Evolutionary conservation across 306 rosid species (phyloP).

Genomic region (Cicer cuneatum): DNA sequence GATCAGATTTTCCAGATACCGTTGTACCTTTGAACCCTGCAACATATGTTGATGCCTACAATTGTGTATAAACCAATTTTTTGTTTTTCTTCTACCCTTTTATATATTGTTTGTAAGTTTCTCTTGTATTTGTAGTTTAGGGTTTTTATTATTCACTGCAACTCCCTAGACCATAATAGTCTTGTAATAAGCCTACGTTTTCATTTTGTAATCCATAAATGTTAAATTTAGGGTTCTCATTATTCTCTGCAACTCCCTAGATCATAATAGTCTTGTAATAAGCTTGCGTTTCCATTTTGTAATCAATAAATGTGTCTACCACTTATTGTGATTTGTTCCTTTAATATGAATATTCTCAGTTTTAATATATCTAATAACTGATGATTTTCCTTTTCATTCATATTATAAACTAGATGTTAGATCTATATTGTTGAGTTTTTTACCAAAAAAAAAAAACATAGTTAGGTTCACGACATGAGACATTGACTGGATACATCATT

Average conservation of each 20-base stretch:
- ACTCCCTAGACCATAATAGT: constrained; percentile 55
- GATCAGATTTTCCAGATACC: constrained; percentile 77
- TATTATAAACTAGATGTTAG: neutral
- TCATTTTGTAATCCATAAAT: constrained; percentile 45
- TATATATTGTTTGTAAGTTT: constrained; percentile 54
- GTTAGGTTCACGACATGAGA: no score
- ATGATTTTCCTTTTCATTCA: neutral
- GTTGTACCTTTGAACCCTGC: constrained; percentile 66
- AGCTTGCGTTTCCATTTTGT: constrained; percentile 50
- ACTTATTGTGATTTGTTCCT: neutral
- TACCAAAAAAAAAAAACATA: no score
- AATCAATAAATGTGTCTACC: constrained; percentile 29
- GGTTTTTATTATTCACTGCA: constrained; percentile 45
- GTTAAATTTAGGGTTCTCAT: constrained; percentile 37
- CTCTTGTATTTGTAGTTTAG: constrained; percentile 36
- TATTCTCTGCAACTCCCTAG: constrained; percentile 49
- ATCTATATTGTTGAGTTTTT: no score
- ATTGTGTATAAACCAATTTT: constrained; percentile 55
- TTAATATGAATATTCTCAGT: neutral
- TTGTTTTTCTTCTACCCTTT: constrained; percentile 18
- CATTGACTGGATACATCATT: no score
- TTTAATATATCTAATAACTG: neutral
- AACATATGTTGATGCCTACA: constrained; percentile 43
- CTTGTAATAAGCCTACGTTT: constrained; percentile 59
- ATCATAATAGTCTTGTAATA: constrained; percentile 62